Base-by-base conservation (phyloP, 352 stramenopile genomes). In the Hyaloperonospora arabidopsidis region DNA sequence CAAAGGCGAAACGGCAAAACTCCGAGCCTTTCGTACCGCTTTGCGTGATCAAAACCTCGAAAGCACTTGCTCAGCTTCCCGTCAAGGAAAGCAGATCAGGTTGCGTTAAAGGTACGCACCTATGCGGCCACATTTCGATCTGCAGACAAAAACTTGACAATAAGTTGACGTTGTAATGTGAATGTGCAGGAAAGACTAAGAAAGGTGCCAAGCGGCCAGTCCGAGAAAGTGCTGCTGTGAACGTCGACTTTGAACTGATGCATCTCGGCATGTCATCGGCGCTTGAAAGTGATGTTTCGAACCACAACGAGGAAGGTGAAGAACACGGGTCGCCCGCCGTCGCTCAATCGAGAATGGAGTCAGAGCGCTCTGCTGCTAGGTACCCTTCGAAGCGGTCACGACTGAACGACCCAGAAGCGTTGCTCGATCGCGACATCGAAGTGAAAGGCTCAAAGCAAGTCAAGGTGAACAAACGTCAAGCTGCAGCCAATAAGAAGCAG, bases 401-500 rank as follows among this genome's bases (percentile, higher is more conserved):
- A 15, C 11, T 18, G 21, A 49, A 25, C 3, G 48, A 53, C 13
- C 1, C 10, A 14, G 43, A 35, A 17, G 0, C 32, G 15, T 13
- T 49, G 32, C 23, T n/a, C 59, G 17, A 35, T 2, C 21, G 29
- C 17, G 39, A 11, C 21, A 34, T 32, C 3, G 21, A 41, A 15
- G 22, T 14, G 21, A 17, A 25, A 17, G 7, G 1, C 1, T 49
- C 43, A 35, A 50, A 36, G 21, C 19, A 19, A 35, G 44, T 22
- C 8, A 29, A 52, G 21, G 19, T 21, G 15, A 62, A 56, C 12
- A 59, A 75, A 1, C 32, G 38, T 22, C 35, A 52, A 36, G 54
- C 60, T 18, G 43, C 46, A 21, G 32, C 67, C 47, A 53, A 63
- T 2, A 53, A 62, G 34, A 38, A 61, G 19, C 49, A 49, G 15